These are phyloP conservation scores for Neurospora sp. DNA, from an alignment of 495 filamentous ascomycete species.

Conservation along the genomic window DNA sequence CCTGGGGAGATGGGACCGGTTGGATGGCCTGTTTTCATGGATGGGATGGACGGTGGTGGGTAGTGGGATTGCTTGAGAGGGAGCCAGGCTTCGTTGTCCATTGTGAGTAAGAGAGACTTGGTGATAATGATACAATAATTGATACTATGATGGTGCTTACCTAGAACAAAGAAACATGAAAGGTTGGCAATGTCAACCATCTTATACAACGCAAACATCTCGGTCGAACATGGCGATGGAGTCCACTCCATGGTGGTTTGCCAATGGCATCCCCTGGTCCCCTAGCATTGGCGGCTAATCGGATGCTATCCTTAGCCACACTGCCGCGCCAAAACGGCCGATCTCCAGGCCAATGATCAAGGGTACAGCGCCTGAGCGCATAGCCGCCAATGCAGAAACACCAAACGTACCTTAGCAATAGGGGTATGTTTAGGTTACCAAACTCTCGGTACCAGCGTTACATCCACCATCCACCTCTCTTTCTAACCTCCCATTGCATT, in stretches of 20 bases:
- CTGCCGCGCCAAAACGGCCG: no score
- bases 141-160: not conserved
- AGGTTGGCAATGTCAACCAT: not conserved
- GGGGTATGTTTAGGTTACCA: not conserved
- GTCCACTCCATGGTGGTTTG: not conserved
- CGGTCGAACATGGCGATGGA: not conserved
- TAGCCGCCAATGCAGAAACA: not conserved
- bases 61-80: constrained; percentile 2
- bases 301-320: no score
- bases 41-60: not conserved
- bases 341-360: not conserved
- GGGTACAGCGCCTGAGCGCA: not conserved
- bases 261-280: not conserved
- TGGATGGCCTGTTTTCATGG: not conserved
- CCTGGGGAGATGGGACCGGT: constrained; percentile 1
- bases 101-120: not conserved
- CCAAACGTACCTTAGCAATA: not conserved
- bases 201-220: not conserved
- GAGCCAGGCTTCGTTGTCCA: not conserved
- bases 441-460: not conserved
- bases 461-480: not conserved
- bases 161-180: not conserved
- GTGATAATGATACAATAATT: not conserved
- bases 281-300: not conserved
- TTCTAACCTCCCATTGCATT: not conserved